Conservation (phyloP, 1,139 yeast species). For the Ogataea hybrid region DNA sequence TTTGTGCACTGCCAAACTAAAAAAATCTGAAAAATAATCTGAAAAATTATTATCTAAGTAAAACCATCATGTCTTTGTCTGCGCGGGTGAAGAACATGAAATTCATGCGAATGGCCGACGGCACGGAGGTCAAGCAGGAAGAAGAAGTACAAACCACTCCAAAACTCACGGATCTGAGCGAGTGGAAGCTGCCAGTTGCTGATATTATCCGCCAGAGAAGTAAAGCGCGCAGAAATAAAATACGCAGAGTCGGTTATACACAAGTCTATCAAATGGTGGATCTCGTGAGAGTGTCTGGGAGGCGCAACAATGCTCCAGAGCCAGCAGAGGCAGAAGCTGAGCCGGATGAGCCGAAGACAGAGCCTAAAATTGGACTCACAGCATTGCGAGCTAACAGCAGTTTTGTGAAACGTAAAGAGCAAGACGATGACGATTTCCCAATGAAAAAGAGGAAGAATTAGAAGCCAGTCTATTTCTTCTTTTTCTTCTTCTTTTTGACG, state of each 20-base stretch:
- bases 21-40: not conserved
- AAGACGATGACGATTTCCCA: conserved; percentile 1
- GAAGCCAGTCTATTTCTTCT: conserved; percentile 16
- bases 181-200: conserved; percentile 54
- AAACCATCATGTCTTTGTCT: conserved; percentile 38
- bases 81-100: conserved; percentile 72
- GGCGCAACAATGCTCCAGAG: conserved; percentile 1
- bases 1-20: conserved; percentile 5
- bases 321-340: not conserved
- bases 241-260: conserved; percentile 49
- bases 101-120: conserved; percentile 50
- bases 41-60: not conserved
- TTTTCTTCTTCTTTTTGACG: conserved; percentile 20
- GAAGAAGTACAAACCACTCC: conserved; percentile 37
- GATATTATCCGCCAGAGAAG: conserved; percentile 24
- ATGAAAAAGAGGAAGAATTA: conserved; percentile 10
- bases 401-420: conserved; percentile 4
- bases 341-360: conserved; percentile 1
- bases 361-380: conserved; percentile 1
- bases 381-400: conserved; percentile 8
- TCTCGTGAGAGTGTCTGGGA: conserved; percentile 3
- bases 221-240: conserved; percentile 29
- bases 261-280: conserved; percentile 17
- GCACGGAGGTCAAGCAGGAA: conserved; percentile 35
- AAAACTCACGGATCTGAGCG: conserved; percentile 53